Conservation (phyloP, 176 grass and related monocot species). For the Coix lacrymajobi region DNA sequence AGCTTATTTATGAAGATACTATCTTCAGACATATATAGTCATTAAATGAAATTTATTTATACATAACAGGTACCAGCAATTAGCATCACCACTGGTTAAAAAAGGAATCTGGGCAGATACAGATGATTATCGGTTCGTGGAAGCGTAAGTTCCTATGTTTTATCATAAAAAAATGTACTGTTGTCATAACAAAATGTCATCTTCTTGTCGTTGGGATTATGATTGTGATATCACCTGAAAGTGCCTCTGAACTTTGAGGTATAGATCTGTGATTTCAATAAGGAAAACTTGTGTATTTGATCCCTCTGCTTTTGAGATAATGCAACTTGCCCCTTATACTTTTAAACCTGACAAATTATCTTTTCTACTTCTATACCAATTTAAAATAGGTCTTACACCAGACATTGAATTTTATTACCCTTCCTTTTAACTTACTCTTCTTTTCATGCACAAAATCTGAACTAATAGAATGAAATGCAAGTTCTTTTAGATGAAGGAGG, state of each 20-base stretch:
- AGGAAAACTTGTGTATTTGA: neutral
- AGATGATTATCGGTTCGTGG: slow-evolving; percentile 65
- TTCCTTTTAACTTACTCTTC: neutral
- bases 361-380: neutral
- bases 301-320: neutral
- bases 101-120: slow-evolving; percentile 54
- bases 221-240: neutral
- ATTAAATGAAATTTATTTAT: slow-evolving; percentile 3
- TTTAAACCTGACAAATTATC: neutral
- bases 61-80: slow-evolving; percentile 48
- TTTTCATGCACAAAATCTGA: neutral
- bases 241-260: neutral
- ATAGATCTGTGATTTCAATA: neutral
- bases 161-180: neutral
- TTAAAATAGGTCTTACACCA: neutral
- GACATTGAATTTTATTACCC: neutral
- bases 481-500: neutral
- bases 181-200: slow-evolving; percentile 19
- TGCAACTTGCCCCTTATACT: neutral
- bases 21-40: slow-evolving; percentile 12
- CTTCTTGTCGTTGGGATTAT: neutral
- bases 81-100: slow-evolving; percentile 63
- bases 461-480: neutral
- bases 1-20: neutral
- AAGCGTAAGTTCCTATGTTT: slow-evolving; percentile 60